Base-by-base conservation (phyloP, 495 filamentous ascomycete species). In the Aspergillus bertholletiae region DNA sequence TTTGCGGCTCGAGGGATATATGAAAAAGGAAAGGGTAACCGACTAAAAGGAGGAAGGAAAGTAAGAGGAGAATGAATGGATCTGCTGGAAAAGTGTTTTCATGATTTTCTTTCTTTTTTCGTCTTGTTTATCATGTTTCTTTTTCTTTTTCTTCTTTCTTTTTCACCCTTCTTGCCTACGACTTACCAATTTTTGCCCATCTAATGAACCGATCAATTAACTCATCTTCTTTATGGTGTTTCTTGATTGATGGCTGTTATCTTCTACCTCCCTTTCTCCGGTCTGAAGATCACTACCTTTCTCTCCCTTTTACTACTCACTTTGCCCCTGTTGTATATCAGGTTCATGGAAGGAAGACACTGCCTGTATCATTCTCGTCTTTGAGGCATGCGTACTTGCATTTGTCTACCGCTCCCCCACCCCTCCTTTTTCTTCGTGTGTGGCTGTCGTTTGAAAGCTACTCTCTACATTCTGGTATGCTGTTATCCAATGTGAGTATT, bases 111-210 rank as follows among this genome's bases (percentile, higher is more conserved):
- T 32, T 15, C 40, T 4, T 30, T 52, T 46, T 46, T 20, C 15
- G 17, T n/a, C 22, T 37, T 22, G 7, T 30, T 44, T 52, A 7
- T 61, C n/a, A n/a, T 37, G 49, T 57, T 28, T 53, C 26, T 27
- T 28, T 50, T 22, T 35, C 15, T 9, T 26, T 5, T 27, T 22
- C n/a, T 27, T 35, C 26, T 7, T 45, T 43, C 13, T 41, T 15
- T 26, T 43, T 23, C 30, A 21, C 34, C 6, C 18, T 13, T 35
- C 24, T 48, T 48, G 24, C 13, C 9, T 34, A 48, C 27, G 26
- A 20, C 8, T 32, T 23, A 8, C 52, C 44, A 55, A 34, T 27
- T 40, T 41, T 51, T 22, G 3, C 30, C 5, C 22, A 18, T 32
- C n/a, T 44, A 43, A 30, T 49, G 37, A 20, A 20, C n/a, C n/a